Evolutionary conservation across 2,329 filamentous ascomycete species (phyloP).

Genomic region (Clonostachys byssicola): DNA sequence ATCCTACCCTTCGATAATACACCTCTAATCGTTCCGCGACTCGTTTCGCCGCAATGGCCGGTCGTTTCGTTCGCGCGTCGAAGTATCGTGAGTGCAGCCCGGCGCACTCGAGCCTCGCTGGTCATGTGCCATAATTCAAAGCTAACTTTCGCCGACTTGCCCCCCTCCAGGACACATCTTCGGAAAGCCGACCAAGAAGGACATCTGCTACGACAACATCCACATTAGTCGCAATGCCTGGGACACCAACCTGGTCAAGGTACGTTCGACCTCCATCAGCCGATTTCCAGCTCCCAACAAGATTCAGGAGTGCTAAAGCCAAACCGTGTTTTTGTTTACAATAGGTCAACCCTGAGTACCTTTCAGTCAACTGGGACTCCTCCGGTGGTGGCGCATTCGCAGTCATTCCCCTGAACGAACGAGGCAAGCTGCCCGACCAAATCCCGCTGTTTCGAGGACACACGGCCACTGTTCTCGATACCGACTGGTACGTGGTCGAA

Average conservation of each 20-base stretch:
- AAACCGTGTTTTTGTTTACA: background rate
- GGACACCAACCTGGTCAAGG: constrained; percentile 98
- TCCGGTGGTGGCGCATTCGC: constrained; percentile 95
- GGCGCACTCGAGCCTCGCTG: too few relatives aligned
- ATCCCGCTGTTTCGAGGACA: constrained; percentile 95
- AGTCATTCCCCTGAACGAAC: constrained; percentile 86
- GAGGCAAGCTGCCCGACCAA: constrained; percentile 84
- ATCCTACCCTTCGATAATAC: too few relatives aligned
- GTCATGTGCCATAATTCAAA: too few relatives aligned
- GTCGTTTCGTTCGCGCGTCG: constrained; percentile 64
- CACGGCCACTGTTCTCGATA: constrained; percentile 92
- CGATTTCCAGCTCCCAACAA: background rate
- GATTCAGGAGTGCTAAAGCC: background rate
- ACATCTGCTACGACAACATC: constrained; percentile 97
- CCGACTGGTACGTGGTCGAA: constrained; percentile 71
- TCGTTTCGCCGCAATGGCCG: constrained; percentile 39
- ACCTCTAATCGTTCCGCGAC: too few relatives aligned
- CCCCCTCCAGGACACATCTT: constrained; percentile 82
- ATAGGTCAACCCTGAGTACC: constrained; percentile 89
- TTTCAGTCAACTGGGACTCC: constrained; percentile 98
- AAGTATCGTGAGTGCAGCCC: constrained; percentile 54
- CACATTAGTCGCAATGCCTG: constrained; percentile 97
- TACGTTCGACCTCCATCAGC: constrained; percentile 31
- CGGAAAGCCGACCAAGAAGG: constrained; percentile 91
- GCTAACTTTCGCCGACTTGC: constrained; percentile 11